Percentiles rank a stretch among this genome's conserved stretches.
phyloP scores from a whole-genome alignment of 108 stramenopile species.

The Aurantiochytrium sp. region DNA sequence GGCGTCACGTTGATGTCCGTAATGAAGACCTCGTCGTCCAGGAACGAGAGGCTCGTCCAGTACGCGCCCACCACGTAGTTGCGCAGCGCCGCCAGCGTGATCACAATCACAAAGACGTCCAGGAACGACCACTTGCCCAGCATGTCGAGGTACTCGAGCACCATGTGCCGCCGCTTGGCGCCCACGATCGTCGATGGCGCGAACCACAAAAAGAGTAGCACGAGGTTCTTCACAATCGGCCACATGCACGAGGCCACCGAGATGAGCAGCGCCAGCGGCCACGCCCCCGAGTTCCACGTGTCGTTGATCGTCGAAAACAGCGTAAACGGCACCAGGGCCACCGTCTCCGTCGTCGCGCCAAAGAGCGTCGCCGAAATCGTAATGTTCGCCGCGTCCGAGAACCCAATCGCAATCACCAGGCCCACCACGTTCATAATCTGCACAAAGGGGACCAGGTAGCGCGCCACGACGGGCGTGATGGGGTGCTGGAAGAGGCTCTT shows the following conservation, averaged over 20 bases:
- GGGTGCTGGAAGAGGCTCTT: constrained; percentile 25
- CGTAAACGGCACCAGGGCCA: constrained; percentile 3
- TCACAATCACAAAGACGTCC: constrained; percentile 27
- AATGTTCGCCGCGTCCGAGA: constrained; percentile 6
- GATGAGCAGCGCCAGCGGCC: constrained; percentile 16
- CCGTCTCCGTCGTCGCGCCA: not conserved
- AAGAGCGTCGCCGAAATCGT: not conserved
- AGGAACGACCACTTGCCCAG: constrained; percentile 30
- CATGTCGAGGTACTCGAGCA: constrained; percentile 14
- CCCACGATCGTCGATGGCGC: not conserved
- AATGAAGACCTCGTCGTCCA: not conserved
- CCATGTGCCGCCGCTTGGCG: not conserved
- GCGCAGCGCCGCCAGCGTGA: constrained; percentile 13
- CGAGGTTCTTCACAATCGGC: constrained; percentile 15
- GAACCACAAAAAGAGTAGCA: not conserved
- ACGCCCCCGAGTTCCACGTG: constrained; percentile 1
- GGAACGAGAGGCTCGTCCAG: not conserved
- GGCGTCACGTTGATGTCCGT: constrained; percentile 8
- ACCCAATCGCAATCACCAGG: not conserved
- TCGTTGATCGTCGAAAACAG: not conserved
- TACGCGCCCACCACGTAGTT: not conserved
- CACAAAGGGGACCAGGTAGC: not conserved
- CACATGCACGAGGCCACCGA: constrained; percentile 19
- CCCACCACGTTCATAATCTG: constrained; percentile 20
- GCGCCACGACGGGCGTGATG: not conserved